Evolutionary conservation across 169 alveolate species (phyloP), one percentile per base, ranked within the genome.

Genomic region (Neospora caninum): DNA sequence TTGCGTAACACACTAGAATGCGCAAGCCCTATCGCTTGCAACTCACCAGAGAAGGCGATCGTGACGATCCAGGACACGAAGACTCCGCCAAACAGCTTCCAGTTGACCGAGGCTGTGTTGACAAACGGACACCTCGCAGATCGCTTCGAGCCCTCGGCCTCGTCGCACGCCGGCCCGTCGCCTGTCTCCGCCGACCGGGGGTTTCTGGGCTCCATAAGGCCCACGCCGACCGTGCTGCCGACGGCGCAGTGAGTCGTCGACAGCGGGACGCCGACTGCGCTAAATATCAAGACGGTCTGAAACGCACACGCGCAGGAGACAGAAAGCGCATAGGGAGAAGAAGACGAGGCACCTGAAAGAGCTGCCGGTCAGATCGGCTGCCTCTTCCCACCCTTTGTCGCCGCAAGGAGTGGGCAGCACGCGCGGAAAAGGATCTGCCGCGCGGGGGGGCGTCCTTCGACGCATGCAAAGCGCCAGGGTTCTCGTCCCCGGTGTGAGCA

Each of bases 221-320:
- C 98, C 69, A 97, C 97, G 10, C 98, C 98, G 31, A 97, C 95
- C 6, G 97, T 97, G 94, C 97, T 92, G 31, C 98, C 97, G 36
- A 97, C 98, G 34, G 96, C 96, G 94, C 97, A 96, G 84, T 97
- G 98, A 36, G 98, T 97, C 49, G 98, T 97, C 94, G 98, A 97
- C 87, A 97, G 95, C 0, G 98, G 98, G 25, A 97, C 94, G 31
- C 98, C 98, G 70, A 97, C 45, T 41, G 96, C 95, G 84, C 97
- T 95, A 94, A 97, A 96, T 36, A 97, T 64, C 34, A 97, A 95
- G n/a, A 97, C 98, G 10, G 97, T 89, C 93, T 88, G 93, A 16
- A 92, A 13, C 36, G 34, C 70, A 86, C n/a, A 53, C 22, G 49
- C 42, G 27, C 92, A 34, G 38, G 27, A 45, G 54, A 10, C 91